phyloP scores from a whole-genome alignment of 306 rosid genomes.

The Cyamopsis tetragonoloba region DNA sequence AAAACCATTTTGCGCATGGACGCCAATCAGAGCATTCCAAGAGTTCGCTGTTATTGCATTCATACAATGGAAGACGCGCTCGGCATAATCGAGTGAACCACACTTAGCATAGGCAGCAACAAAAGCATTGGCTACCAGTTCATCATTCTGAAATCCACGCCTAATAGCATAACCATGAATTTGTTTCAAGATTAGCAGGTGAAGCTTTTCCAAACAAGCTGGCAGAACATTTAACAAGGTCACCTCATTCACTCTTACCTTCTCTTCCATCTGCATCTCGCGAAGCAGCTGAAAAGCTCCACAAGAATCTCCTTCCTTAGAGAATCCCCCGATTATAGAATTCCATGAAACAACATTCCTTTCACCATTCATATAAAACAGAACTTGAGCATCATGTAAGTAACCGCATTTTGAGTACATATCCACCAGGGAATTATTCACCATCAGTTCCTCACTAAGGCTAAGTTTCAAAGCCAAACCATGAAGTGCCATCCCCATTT shows the following conservation, averaged over 20 bases:
- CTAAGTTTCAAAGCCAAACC: constrained; percentile 67
- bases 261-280: constrained; percentile 54
- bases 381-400: constrained; percentile 37
- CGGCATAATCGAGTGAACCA: constrained; percentile 50
- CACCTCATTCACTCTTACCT: constrained; percentile 50
- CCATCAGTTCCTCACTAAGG: constrained; percentile 44
- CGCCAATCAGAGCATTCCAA: constrained; percentile 80
- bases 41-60: constrained; percentile 56
- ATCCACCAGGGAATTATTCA: constrained; percentile 62
- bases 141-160: constrained; percentile 46
- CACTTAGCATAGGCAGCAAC: constrained; percentile 71
- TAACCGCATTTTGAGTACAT: constrained; percentile 77
- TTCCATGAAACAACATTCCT: constrained; percentile 82
- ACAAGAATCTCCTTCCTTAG: constrained; percentile 51
- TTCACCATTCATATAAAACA: constrained; percentile 46
- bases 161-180: constrained; percentile 66
- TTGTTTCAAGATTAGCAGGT: constrained; percentile 53
- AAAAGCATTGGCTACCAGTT: constrained; percentile 66
- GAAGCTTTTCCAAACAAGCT: constrained; percentile 49
- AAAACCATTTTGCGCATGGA: constrained; percentile 66
- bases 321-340: constrained; percentile 60
- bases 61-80: constrained; percentile 50
- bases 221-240: constrained; percentile 67
- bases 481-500: constrained; percentile 63
- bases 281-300: constrained; percentile 51